Evolutionary conservation across 2,329 filamentous ascomycete species (phyloP).

Genomic region (Moelleriella libera): DNA sequence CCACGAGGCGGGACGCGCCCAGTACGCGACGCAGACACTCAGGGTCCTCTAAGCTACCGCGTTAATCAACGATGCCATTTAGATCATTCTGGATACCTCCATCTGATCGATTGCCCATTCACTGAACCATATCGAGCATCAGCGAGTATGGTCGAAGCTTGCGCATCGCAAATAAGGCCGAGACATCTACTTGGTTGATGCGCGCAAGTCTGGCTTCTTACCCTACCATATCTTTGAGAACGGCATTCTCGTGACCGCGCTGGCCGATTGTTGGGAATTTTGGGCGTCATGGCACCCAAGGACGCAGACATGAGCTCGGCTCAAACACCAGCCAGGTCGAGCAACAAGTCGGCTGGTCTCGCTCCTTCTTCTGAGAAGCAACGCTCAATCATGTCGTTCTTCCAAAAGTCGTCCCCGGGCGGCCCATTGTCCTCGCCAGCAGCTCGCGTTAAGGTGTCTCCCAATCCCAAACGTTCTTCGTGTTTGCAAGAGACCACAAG

Average conservation of each 20-base stretch:
- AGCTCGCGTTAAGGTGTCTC: conserved; percentile 16
- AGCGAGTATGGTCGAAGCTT: too few relatives aligned
- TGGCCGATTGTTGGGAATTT: background rate
- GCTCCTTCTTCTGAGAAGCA: conserved; percentile 22
- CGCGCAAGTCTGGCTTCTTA: background rate
- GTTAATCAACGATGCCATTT: background rate
- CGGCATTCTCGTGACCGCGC: background rate
- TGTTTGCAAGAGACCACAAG: conserved; percentile 27
- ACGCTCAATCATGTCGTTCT: conserved; percentile 29
- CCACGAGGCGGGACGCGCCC: too few relatives aligned
- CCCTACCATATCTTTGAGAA: too few relatives aligned
- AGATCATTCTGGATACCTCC: background rate
- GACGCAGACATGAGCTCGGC: conserved; percentile 1
- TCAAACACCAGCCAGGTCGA: conserved; percentile 3
- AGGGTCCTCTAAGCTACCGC: background rate
- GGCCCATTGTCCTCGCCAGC: conserved; percentile 17
- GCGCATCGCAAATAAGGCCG: background rate
- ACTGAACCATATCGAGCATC: too few relatives aligned
- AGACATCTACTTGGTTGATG: background rate
- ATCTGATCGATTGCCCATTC: too few relatives aligned
- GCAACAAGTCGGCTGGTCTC: conserved; percentile 2
- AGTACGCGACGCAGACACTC: background rate
- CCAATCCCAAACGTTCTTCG: conserved; percentile 16
- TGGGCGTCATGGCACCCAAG: conserved; percentile 3
- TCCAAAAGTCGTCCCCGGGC: conserved; percentile 25